Evolutionary conservation across 768 basidiomycete genomes (phyloP).

Genomic region (Lactarius akahatsu): DNA sequence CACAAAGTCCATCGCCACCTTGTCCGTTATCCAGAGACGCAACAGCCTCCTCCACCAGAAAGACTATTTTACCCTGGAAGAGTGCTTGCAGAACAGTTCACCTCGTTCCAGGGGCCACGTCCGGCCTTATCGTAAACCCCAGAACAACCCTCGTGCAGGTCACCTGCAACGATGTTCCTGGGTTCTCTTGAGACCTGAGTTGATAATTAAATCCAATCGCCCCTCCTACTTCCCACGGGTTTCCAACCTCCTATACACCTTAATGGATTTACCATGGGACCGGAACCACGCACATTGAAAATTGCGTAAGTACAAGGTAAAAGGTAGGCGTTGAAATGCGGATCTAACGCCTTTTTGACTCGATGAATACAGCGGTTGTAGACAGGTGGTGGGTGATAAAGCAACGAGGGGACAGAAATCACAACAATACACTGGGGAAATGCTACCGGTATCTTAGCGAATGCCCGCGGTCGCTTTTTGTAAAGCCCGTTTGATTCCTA

Average conservation of each 20-base stretch:
- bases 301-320: conserved; percentile 5
- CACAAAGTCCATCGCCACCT: not conserved
- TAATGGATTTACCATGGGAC: not conserved
- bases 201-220: not conserved
- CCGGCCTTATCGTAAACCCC: conserved; percentile 8
- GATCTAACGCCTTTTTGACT: conserved; percentile 17
- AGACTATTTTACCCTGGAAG: not conserved
- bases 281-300: not conserved
- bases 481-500: conserved; percentile 93
- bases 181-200: conserved; percentile 1
- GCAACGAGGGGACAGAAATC: conserved; percentile 22
- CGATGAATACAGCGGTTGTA: conserved; percentile 23
- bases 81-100: not conserved
- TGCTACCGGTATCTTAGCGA: conserved; percentile 48
- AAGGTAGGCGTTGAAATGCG: not conserved
- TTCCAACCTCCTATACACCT: not conserved
- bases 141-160: conserved; percentile 2
- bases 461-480: conserved; percentile 96
- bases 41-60: no score
- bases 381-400: conserved; percentile 26
- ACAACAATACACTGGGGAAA: not conserved
- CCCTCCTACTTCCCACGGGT: not conserved
- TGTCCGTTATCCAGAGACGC: not conserved
- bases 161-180: conserved; percentile 11
- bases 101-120: not conserved